Conservation (phyloP, 2,329 filamentous ascomycete species). For the Orbilia quercus region DNA sequence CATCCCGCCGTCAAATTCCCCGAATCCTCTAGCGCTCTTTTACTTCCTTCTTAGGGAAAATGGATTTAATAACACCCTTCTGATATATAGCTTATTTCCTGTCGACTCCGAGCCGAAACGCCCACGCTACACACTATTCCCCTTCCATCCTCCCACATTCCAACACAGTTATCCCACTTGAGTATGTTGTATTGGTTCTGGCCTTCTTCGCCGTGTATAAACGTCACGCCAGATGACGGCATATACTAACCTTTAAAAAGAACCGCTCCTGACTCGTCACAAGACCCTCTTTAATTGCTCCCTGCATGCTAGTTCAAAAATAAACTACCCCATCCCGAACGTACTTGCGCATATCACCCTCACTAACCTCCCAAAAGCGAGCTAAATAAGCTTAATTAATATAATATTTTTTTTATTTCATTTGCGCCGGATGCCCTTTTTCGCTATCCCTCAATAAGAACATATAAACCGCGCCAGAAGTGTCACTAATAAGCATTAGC, state of each 20-base stretch:
- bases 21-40: neutral
- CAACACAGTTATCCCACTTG: neutral
- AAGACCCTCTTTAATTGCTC: too few relatives aligned
- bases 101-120: constrained; percentile 7
- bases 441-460: neutral
- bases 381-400: neutral
- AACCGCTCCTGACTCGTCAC: too few relatives aligned
- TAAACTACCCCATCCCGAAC: too few relatives aligned
- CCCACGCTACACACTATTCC: neutral
- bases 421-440: neutral
- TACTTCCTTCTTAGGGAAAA: neutral
- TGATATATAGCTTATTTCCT: constrained; percentile 16
- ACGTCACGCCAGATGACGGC: too few relatives aligned
- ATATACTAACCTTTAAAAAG: too few relatives aligned
- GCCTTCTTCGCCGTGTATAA: too few relatives aligned
- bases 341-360: too few relatives aligned
- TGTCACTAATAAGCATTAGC: neutral
- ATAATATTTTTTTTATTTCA: neutral
- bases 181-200: neutral
- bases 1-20: too few relatives aligned
- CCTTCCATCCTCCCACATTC: neutral
- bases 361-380: too few relatives aligned
- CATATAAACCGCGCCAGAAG: constrained; percentile 2
- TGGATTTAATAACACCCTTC: neutral
- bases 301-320: too few relatives aligned